These are phyloP conservation scores for Pleurotus citrinopileatus DNA, from an alignment of 768 basidiomycete genomes.

Conservation along the genomic window DNA sequence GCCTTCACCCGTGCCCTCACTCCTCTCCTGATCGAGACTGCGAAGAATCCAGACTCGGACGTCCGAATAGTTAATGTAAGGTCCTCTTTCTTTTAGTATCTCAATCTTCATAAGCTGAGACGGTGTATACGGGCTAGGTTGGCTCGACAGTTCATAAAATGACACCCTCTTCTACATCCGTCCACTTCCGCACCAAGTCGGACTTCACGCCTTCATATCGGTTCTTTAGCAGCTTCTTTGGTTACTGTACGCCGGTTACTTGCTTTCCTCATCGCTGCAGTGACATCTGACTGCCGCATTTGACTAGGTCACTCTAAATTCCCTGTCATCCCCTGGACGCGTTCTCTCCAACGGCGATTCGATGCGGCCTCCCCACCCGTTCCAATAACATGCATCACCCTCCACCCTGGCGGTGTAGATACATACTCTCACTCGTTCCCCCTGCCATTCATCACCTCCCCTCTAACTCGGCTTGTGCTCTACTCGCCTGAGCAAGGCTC, in stretches of 20 bases:
- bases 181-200: constrained; percentile 27
- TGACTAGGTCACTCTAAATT: constrained; percentile 53
- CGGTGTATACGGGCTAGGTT: constrained; percentile 27
- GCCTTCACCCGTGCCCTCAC: constrained; percentile 53
- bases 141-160: constrained; percentile 25
- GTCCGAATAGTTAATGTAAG: constrained; percentile 58
- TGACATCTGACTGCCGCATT: neutral
- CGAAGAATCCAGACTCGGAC: constrained; percentile 44
- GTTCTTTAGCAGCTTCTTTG: constrained; percentile 15
- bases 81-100: neutral
- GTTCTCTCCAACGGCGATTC: constrained; percentile 46
- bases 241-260: constrained; percentile 30
- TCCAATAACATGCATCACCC: constrained; percentile 33
- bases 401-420: constrained; percentile 40
- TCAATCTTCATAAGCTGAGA: neutral
- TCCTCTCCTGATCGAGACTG: constrained; percentile 49
- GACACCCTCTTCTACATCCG: constrained; percentile 15
- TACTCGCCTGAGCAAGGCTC: constrained; percentile 27
- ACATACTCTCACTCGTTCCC: constrained; percentile 22
- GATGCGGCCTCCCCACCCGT: constrained; percentile 27
- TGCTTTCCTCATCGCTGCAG: neutral
- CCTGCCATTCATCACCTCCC: constrained; percentile 13
- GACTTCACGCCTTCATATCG: constrained; percentile 35
- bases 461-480: constrained; percentile 15
- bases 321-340: constrained; percentile 46